Conservation (phyloP, 306 rosid species). For the Hippophae tibetana region DNA sequence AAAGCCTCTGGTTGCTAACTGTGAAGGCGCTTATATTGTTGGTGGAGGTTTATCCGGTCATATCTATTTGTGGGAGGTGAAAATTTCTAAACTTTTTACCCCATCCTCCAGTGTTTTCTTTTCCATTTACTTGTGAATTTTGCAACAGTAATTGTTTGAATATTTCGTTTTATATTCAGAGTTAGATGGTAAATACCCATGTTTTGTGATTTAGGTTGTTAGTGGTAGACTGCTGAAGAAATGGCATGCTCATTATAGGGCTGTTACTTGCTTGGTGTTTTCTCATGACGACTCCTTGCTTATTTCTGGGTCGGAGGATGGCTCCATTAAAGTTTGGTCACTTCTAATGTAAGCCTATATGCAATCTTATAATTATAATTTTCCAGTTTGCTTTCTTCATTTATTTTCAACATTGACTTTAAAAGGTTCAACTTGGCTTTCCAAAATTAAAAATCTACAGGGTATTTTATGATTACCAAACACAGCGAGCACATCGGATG, state of each 20-base stretch:
- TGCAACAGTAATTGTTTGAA: background rate
- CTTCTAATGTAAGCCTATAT: constrained; percentile 38
- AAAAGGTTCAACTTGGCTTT: background rate
- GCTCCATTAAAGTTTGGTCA: constrained; percentile 66
- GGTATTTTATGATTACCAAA: constrained; percentile 56
- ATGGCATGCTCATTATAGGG: constrained; percentile 75
- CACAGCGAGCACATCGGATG: constrained; percentile 27
- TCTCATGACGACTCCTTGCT: constrained; percentile 63
- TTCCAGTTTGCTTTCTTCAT: background rate
- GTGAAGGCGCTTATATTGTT: constrained; percentile 52
- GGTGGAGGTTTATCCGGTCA: constrained; percentile 68
- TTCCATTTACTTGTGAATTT: background rate
- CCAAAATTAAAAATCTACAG: constrained; percentile 20
- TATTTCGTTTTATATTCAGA: background rate
- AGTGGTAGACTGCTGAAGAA: constrained; percentile 65
- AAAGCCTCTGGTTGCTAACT: constrained; percentile 56
- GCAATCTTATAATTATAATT: background rate
- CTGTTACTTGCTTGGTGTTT: constrained; percentile 67
- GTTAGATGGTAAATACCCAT: background rate
- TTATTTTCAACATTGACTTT: constrained; percentile 7
- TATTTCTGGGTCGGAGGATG: constrained; percentile 67
- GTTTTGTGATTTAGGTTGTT: constrained; percentile 35
- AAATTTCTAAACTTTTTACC: background rate
- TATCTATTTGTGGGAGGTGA: constrained; percentile 81
- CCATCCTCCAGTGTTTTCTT: background rate